Evolutionary conservation across 257 asterid species (phyloP), one percentile per base, ranked within the genome.

Genomic region (Jaltomata sinuosa): DNA sequence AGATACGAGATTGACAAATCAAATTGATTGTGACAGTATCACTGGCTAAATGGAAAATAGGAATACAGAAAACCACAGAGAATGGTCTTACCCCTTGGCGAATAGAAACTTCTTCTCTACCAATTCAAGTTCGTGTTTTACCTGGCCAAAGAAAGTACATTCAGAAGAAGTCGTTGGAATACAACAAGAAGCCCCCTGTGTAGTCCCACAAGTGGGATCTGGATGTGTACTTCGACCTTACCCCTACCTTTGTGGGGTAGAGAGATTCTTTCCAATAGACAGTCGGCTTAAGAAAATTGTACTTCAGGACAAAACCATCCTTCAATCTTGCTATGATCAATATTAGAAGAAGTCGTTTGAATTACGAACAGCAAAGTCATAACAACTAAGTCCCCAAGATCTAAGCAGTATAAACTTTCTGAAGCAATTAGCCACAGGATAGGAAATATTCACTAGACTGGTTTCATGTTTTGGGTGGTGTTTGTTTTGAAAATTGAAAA

Each of bases 101-200:
- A 57, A 42, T 2, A 42, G 2, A 52, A 84, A 19, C 81, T 76
- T 83, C 85, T 31, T 45, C 69, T 57, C 40, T 12, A 62, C 55
- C 27, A 15, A 50, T 61, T 90, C 86, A n/a, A 83, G 5, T 61
- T 88, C 87, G 11, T 82, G 84, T 3, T 78, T 53, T 15, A 87
- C 50, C 89, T 89, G 52, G 74, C 15, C 14, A 40, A 36, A 59
- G 27, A 22, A 59, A 36, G 36, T 18, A 59, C 22, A 34, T 8
- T 80, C 32, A 80, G 32, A 32, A 52, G 55, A 59, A 81, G 57
- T 36, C 1, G 15, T 79, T 52, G 67, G 47, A 54, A 49, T 52
- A 55, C 38, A 59, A n/a, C 32, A 59, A 59, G 32, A 59, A 0
- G 21, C 31, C 32, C 15, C 16, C 32, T n/a, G 2, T 11, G 8